Evolutionary conservation across 1,139 yeast genomes (phyloP), one percentile per base, ranked within the genome.

Genomic region (Taphrina wiesneri): DNA sequence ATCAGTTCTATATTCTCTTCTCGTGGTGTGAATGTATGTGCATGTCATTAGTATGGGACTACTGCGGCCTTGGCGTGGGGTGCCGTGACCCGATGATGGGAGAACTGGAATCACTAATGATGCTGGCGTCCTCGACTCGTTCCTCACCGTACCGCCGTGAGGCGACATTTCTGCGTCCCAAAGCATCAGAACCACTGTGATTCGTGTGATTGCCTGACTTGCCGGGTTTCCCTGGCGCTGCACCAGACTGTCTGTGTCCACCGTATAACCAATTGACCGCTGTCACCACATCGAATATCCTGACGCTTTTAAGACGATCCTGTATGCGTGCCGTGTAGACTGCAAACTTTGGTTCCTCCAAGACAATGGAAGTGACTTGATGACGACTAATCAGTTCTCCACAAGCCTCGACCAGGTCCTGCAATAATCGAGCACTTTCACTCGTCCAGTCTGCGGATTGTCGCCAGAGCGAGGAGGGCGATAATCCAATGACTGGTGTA

Each of bases 301-400:
- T 26, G 17, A 41, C 54, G 21, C 52, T 43, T 2, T 41, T 30
- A n/a, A 60, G 57, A 6, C 54, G 28, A 9, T 34, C 57, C 47
- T 60, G 64, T 26, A 60, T 17, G 25, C 52, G 25, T 13, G 41
- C 28, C 3, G 56, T 60, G 21, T 36, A 51, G 9, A 54, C 21
- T 21, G 64, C 64, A 36, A 60, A 60, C 19, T 43, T 51, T n/a
- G 64, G 64, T 41, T 60, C 64, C 41, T 60, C 64, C 6, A 60
- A 43, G 17, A 60, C 56, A 28, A 60, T 60, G 28, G 41, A 26
- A 1, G 56, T 51, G 17, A 39, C 47, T 6, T 45, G 41, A 19
- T 49, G 36, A 15, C 64, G 64, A 21, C 51, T n/a, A 26, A 51
- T 49, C 21, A 60, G 36, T 15, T 49, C 57, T 17, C 39, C 47